Evolutionary conservation across 352 stramenopile species (phyloP).

Genomic region (Pythium monospermum): DNA sequence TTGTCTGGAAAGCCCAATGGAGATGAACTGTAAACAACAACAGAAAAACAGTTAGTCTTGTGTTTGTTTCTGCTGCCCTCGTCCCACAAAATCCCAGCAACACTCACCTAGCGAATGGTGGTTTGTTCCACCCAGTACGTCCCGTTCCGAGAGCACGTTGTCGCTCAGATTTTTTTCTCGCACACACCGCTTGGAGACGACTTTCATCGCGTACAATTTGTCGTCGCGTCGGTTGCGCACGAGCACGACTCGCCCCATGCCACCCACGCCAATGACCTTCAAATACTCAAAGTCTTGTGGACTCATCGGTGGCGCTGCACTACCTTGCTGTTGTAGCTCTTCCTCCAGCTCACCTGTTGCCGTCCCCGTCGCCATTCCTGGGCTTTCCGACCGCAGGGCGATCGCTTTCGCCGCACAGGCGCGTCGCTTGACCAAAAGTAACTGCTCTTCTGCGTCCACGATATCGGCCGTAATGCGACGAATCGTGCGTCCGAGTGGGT

Average conservation of each 20-base stretch:
- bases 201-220: slow-evolving; percentile 79
- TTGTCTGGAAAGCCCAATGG: slow-evolving; percentile 75
- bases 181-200: slow-evolving; percentile 54
- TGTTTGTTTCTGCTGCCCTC: no score
- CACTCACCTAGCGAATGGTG: slow-evolving; percentile 52
- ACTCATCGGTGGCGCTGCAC: slow-evolving; percentile 19
- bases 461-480: slow-evolving; percentile 44
- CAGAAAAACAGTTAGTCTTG: neutral
- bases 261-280: slow-evolving; percentile 86
- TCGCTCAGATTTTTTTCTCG: slow-evolving; percentile 44
- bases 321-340: neutral
- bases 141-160: slow-evolving; percentile 66
- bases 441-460: slow-evolving; percentile 44
- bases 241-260: slow-evolving; percentile 80
- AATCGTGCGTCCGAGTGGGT: slow-evolving; percentile 45
- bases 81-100: neutral
- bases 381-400: slow-evolving; percentile 48
- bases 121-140: slow-evolving; percentile 68
- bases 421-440: slow-evolving; percentile 52
- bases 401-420: slow-evolving; percentile 70
- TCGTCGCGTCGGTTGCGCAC: slow-evolving; percentile 50
- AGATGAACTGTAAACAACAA: slow-evolving; percentile 46
- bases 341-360: neutral
- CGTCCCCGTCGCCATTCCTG: neutral
- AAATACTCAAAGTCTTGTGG: slow-evolving; percentile 78